These are phyloP conservation scores for Hypomyces rosellus DNA, from an alignment of 2,329 filamentous ascomycete species.

Conservation along the genomic window DNA sequence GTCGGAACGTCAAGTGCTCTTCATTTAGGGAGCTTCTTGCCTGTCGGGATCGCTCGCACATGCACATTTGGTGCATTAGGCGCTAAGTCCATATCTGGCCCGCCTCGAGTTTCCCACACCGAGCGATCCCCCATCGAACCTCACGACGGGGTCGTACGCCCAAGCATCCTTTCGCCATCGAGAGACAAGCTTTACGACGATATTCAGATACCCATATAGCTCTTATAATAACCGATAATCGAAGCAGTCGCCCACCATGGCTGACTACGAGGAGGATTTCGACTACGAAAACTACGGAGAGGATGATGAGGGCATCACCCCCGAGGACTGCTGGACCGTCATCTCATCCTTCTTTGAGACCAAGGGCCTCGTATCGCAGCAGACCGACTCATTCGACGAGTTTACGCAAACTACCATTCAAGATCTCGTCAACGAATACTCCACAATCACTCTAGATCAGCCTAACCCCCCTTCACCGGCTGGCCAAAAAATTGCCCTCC, in stretches of 20 bases:
- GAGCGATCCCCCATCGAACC: background rate
- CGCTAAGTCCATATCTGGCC: background rate
- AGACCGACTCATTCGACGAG: constrained; percentile 97
- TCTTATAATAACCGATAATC: background rate
- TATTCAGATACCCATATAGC: background rate
- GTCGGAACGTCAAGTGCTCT: too few relatives aligned
- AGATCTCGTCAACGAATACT: constrained; percentile 88
- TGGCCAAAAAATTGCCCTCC: constrained; percentile 74
- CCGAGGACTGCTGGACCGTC: constrained; percentile 97
- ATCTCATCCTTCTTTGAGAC: constrained; percentile 95
- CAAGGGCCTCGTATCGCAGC: constrained; percentile 93
- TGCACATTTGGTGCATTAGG: background rate
- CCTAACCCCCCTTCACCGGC: constrained; percentile 72
- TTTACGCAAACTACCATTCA: constrained; percentile 93
- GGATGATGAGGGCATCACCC: constrained; percentile 69
- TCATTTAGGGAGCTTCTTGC: too few relatives aligned
- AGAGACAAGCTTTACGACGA: too few relatives aligned
- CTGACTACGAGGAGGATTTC: constrained; percentile 50
- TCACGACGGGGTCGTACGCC: background rate
- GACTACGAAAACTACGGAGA: constrained; percentile 67
- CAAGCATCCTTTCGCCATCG: background rate
- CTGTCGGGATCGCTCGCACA: background rate
- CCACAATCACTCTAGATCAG: constrained; percentile 86
- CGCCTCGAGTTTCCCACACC: background rate
- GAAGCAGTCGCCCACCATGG: constrained; percentile 34